Percentiles rank a stretch among this genome's conserved stretches.
Evolutionary conservation across 2,329 filamentous ascomycete genomes (phyloP).

Genomic region (Fusarium tjaetaba): DNA sequence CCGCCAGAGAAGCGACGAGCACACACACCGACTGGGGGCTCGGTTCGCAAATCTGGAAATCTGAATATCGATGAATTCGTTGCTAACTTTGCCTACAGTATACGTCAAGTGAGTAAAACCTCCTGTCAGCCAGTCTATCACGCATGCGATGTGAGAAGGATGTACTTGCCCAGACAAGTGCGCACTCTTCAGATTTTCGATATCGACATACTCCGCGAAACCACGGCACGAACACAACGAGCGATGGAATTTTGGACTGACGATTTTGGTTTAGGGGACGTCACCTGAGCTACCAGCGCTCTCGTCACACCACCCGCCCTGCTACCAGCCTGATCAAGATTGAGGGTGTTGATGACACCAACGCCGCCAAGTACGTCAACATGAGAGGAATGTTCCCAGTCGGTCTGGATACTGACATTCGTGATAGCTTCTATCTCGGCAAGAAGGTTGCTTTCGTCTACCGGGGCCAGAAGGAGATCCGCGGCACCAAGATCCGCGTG

Average conservation of each 20-base stretch:
- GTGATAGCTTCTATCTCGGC: constrained; percentile 86
- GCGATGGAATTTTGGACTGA: constrained; percentile 44
- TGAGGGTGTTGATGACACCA: constrained; percentile 92
- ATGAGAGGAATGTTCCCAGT: not conserved
- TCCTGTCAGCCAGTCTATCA: constrained; percentile 4
- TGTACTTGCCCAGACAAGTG: constrained; percentile 23
- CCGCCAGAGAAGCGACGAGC: constrained; percentile 20
- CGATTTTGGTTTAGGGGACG: constrained; percentile 75
- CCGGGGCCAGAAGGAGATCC: constrained; percentile 92
- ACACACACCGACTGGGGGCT: constrained; percentile 5
- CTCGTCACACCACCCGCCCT: constrained; percentile 90
- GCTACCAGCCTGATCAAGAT: constrained; percentile 97
- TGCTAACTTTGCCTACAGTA: constrained; percentile 66
- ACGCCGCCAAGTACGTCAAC: constrained; percentile 81
- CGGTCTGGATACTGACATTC: constrained; percentile 39
- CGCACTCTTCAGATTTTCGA: constrained; percentile 32
- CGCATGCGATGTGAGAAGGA: constrained; percentile 29
- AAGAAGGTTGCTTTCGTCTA: constrained; percentile 99
- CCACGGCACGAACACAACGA: constrained; percentile 37
- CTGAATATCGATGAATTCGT: constrained; percentile 26
- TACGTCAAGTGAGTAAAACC: constrained; percentile 83
- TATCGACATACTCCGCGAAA: constrained; percentile 38
- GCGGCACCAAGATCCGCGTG: constrained; percentile 97
- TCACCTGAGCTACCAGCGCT: constrained; percentile 97
- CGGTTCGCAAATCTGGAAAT: constrained; percentile 16